phyloP scores from a whole-genome alignment of 106 monocot genomes.

The Dioscorea alata region DNA sequence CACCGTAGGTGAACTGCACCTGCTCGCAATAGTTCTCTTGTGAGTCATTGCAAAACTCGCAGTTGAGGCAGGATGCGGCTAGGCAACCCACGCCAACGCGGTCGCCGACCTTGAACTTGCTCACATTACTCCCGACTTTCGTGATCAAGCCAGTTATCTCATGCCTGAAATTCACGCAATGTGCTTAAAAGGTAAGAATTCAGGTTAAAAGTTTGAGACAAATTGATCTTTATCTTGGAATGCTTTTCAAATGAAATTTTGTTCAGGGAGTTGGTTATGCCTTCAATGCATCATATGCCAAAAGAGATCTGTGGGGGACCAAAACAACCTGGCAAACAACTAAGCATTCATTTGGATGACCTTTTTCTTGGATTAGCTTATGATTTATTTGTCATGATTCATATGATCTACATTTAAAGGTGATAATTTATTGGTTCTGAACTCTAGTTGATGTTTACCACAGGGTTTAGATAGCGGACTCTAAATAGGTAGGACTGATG shows the following conservation, averaged over 20 bases:
- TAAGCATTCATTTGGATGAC: too few relatives aligned
- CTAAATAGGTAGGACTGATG: too few relatives aligned
- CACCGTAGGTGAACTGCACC: constrained; percentile 71
- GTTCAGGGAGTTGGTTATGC: background rate
- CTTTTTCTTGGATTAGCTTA: too few relatives aligned
- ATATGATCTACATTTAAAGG: too few relatives aligned
- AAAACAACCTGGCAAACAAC: too few relatives aligned
- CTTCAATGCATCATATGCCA: background rate
- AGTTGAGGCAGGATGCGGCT: constrained; percentile 61
- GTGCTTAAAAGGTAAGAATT: background rate
- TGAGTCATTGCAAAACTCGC: constrained; percentile 59
- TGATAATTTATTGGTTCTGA: too few relatives aligned
- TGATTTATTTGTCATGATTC: too few relatives aligned
- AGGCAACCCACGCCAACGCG: constrained; percentile 73
- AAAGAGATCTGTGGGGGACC: background rate
- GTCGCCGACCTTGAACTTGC: constrained; percentile 68
- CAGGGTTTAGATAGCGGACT: too few relatives aligned
- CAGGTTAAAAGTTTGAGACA: background rate
- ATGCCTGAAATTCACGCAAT: constrained; percentile 30
- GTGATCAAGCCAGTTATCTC: constrained; percentile 85
- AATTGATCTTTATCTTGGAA: background rate
- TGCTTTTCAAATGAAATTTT: background rate
- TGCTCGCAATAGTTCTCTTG: constrained; percentile 87
- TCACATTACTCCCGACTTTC: constrained; percentile 52
- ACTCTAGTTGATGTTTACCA: too few relatives aligned